phyloP scores from a whole-genome alignment of 2,329 filamentous ascomycete genomes.

The Neonectria faginata region DNA sequence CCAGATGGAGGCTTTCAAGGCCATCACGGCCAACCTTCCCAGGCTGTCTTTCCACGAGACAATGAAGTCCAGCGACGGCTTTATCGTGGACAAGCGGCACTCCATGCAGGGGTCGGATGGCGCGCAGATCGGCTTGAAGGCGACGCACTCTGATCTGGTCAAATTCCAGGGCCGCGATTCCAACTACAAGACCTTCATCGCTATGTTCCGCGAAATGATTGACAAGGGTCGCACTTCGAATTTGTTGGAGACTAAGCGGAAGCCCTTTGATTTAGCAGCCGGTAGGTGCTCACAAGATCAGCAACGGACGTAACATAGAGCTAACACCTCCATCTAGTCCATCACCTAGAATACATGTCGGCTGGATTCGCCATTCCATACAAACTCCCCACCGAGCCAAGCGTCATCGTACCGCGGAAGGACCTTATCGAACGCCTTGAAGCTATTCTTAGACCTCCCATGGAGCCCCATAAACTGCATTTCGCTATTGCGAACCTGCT shows the following conservation, averaged over 20 bases:
- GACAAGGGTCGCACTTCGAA: slow-evolving; percentile 16
- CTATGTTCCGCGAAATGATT: slow-evolving; percentile 16
- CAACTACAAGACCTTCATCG: slow-evolving; percentile 21
- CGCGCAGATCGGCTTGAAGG: slow-evolving; percentile 19
- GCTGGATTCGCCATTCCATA: slow-evolving; percentile 21
- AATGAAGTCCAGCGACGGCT: slow-evolving; percentile 19
- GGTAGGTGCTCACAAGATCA: not conserved
- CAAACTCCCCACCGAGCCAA: slow-evolving; percentile 18
- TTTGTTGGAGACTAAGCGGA: slow-evolving; percentile 20
- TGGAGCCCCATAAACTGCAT: slow-evolving; percentile 15
- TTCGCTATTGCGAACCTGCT: slow-evolving; percentile 26
- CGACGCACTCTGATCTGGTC: slow-evolving; percentile 25
- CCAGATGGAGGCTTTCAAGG: slow-evolving; percentile 30
- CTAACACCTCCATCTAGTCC: slow-evolving; percentile 15
- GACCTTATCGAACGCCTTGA: slow-evolving; percentile 9
- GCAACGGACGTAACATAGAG: not conserved
- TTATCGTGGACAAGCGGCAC: slow-evolving; percentile 25
- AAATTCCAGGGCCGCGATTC: slow-evolving; percentile 27
- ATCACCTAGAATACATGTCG: slow-evolving; percentile 23
- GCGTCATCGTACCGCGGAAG: slow-evolving; percentile 12
- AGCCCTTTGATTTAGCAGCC: slow-evolving; percentile 24
- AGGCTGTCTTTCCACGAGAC: slow-evolving; percentile 26
- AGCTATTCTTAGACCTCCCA: slow-evolving; percentile 3
- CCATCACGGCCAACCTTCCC: slow-evolving; percentile 25
- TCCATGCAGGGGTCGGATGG: slow-evolving; percentile 27